Evolutionary conservation across 2,329 filamentous ascomycete genomes (phyloP), one percentile per base, ranked within the genome.

Genomic region (Aspergillus latus): DNA sequence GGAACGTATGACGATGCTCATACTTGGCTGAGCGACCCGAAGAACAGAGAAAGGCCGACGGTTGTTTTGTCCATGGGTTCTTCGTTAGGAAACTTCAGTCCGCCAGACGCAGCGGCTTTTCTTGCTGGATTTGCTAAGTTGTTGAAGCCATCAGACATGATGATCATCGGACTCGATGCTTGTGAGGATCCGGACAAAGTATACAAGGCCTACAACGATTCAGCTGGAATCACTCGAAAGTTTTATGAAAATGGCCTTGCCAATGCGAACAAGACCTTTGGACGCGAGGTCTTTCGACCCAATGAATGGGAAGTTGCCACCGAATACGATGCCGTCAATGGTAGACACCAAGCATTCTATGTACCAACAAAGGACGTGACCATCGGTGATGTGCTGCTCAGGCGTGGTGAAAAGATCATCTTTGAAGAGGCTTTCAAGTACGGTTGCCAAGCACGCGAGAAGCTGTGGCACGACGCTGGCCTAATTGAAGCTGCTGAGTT

Each of bases 1-100:
- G 93, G 93, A 4, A 97, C 93, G 1, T 99, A 97, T 68, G 92
- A 97, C 64, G 92, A 97, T 72, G 93, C 90, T n/a, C 82, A 90
- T 13, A 83, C 84, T 59, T 97, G 93, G 93, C 76, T 99, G 62
- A 87, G 88, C 70, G 79, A 81, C 40, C 80, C 88, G 2, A 77
- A 84, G 51, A 84, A 88, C 60, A 75, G 80, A 47, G 75, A 75
- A 36, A 86, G 83, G 60, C 84, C 86, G 32, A 72, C 68, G 1
- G 66, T 70, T 15, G 86, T 99, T 49, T 74, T 97, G 62, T 91
- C 88, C 57, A 80, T 99, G 59, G 94, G 94, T 2, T 97, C 93
- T 1, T 83, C 80, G 54, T 72, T 84, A 80, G 93, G 93, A 16
- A 97, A 97, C 69, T 97, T 97, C 70, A 78, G 82, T 55, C 86